A percentile compares a stretch with the other conserved stretches of the same genome.
phyloP scores from a whole-genome alignment of 129 eudicot genomes.

The Deinandra increscens region DNA sequence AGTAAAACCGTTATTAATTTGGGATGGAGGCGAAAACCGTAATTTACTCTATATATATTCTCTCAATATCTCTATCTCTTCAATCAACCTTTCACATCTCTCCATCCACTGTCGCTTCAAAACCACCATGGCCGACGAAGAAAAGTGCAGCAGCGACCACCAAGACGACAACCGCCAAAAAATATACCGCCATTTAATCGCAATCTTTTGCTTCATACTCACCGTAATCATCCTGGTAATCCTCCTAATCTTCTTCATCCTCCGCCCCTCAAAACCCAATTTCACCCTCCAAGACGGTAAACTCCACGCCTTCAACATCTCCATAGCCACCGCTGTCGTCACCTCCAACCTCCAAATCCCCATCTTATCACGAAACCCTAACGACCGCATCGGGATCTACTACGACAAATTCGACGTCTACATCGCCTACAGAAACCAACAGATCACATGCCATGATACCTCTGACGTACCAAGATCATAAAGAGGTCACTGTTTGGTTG shows the following conservation, averaged over 20 bases:
- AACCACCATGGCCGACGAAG: slow-evolving; percentile 41
- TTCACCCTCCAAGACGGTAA: slow-evolving; percentile 75
- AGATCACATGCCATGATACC: slow-evolving; percentile 56
- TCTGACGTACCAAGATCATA: slow-evolving; percentile 60
- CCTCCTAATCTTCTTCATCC: slow-evolving; percentile 53
- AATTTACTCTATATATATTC: no score
- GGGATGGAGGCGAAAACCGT: no score
- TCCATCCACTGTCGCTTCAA: slow-evolving; percentile 5
- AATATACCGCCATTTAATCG: slow-evolving; percentile 36
- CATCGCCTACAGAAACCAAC: slow-evolving; percentile 60
- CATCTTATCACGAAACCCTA: slow-evolving; percentile 67
- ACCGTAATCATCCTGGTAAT: slow-evolving; percentile 35
- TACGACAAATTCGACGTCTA: slow-evolving; percentile 55
- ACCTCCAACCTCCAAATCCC: slow-evolving; percentile 63
- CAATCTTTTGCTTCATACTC: slow-evolving; percentile 8
- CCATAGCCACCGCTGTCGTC: slow-evolving; percentile 41
- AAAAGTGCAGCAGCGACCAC: slow-evolving; percentile 51
- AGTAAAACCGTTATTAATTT: no score
- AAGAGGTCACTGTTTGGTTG: slow-evolving; percentile 67
- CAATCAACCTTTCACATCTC: no score
- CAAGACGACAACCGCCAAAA: slow-evolving; percentile 27
- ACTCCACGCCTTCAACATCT: slow-evolving; percentile 55
- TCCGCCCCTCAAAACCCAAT: slow-evolving; percentile 74
- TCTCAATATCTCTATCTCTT: no score
- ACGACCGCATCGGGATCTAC: slow-evolving; percentile 51